Conservation (phyloP, 2,329 filamentous ascomycete genomes). For the Onygenales sp. region DNA sequence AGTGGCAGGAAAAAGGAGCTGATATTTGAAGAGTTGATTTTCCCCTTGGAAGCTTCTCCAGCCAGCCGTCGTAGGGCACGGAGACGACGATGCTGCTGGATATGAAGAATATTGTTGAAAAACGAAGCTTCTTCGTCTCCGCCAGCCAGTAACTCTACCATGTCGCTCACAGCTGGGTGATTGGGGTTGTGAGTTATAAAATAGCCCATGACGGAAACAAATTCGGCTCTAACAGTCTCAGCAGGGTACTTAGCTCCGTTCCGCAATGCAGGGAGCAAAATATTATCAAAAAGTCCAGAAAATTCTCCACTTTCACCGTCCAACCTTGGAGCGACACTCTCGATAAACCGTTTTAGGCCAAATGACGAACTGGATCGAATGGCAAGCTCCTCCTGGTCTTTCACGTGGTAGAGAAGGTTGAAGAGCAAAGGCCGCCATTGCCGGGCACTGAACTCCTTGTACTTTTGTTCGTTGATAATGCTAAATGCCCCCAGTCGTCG, state of each 20-base stretch:
- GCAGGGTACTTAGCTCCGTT: conserved; percentile 67
- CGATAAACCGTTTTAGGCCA: conserved; percentile 67
- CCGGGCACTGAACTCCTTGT: conserved; percentile 50
- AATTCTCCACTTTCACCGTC: conserved; percentile 34
- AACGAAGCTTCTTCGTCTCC: conserved; percentile 76
- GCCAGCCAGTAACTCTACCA: conserved; percentile 58
- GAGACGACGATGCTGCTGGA: conserved; percentile 75
- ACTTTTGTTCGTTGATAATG: conserved; percentile 55
- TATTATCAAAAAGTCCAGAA: conserved; percentile 52
- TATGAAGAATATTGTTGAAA: conserved; percentile 86
- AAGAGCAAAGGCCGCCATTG: conserved; percentile 85
- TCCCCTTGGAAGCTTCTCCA: conserved; percentile 52
- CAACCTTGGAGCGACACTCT: conserved; percentile 44
- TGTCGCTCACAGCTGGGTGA: conserved; percentile 64
- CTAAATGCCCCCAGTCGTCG: conserved; percentile 69
- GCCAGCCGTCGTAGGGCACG: conserved; percentile 73
- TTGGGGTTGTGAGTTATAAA: conserved; percentile 61
- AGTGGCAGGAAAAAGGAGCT: conserved; percentile 83
- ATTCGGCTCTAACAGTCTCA: conserved; percentile 76
- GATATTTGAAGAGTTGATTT: conserved; percentile 67
- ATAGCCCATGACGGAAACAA: conserved; percentile 68
- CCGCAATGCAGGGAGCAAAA: conserved; percentile 68
- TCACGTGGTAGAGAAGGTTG: conserved; percentile 82
- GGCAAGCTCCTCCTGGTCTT: conserved; percentile 77
- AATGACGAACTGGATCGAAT: conserved; percentile 77